A percentile compares a stretch with the other conserved stretches of the same genome.
phyloP scores from a whole-genome alignment of 176 grass and related monocot genomes.

The Avena sativa region DNA sequence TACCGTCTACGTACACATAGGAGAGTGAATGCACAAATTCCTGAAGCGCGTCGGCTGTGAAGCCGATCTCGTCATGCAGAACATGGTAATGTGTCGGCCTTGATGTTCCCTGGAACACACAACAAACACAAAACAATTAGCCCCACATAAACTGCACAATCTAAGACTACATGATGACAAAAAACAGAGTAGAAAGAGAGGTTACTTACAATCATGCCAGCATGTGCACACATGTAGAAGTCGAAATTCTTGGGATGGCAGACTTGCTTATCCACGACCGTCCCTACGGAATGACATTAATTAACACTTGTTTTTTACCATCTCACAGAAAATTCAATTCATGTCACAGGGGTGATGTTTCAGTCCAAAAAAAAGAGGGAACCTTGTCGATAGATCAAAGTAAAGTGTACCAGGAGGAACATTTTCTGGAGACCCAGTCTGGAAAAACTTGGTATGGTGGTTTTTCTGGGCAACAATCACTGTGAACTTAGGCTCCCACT shows the following conservation, averaged over 20 bases:
- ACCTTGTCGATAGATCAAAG: slow-evolving; percentile 7
- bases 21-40: slow-evolving; percentile 91
- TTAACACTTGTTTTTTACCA: background rate
- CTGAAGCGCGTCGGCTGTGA: slow-evolving; percentile 76
- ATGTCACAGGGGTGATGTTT: background rate
- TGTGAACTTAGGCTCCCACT: slow-evolving; percentile 82
- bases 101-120: slow-evolving; percentile 66
- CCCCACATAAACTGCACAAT: background rate
- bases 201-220: slow-evolving; percentile 75
- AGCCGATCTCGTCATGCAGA: slow-evolving; percentile 83
- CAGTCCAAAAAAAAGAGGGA: background rate
- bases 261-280: slow-evolving; percentile 81
- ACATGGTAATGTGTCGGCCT: slow-evolving; percentile 93
- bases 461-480: slow-evolving; percentile 87
- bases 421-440: slow-evolving; percentile 68
- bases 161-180: background rate
- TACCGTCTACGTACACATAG: slow-evolving; percentile 73
- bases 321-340: background rate
- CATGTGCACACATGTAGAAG: slow-evolving; percentile 94
- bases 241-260: slow-evolving; percentile 89
- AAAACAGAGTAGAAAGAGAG: background rate
- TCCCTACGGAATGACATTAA: slow-evolving; percentile 53
- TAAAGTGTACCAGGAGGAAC: slow-evolving; percentile 70
- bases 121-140: slow-evolving; percentile 2
- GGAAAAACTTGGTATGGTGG: slow-evolving; percentile 89